A percentile compares a stretch with the other conserved stretches of the same genome.
These are phyloP conservation scores for Lactuca saligna DNA, from an alignment of 129 eudicot genomes.

Conservation along the genomic window DNA sequence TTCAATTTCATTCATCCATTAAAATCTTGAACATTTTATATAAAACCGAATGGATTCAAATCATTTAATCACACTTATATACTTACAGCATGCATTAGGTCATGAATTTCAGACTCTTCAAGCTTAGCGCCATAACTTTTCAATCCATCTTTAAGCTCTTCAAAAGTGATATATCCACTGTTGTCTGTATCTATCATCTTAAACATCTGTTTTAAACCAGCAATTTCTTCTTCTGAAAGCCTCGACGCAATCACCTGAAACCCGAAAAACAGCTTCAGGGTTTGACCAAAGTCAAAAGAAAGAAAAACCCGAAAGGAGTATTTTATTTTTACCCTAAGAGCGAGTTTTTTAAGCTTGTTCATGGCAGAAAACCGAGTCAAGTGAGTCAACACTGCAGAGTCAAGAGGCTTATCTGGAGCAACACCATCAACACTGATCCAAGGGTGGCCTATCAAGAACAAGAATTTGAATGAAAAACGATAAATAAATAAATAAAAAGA, in stretches of 20 bases:
- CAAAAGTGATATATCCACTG: slow-evolving; percentile 65
- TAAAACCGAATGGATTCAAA: too few species aligned
- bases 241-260: slow-evolving; percentile 62
- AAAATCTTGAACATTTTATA: too few species aligned
- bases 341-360: slow-evolving; percentile 83
- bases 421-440: slow-evolving; percentile 67
- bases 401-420: slow-evolving; percentile 88
- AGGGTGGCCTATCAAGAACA: slow-evolving; percentile 57
- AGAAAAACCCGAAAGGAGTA: background rate
- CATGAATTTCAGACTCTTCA: slow-evolving; percentile 51
- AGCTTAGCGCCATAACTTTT: slow-evolving; percentile 61
- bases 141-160: slow-evolving; percentile 64
- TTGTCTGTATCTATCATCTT: slow-evolving; percentile 57
- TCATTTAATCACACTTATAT: background rate
- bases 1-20: background rate
- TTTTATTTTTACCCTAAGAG: slow-evolving; percentile 64
- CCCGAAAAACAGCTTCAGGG: background rate
- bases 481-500: background rate
- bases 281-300: slow-evolving; percentile 12
- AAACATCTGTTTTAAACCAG: slow-evolving; percentile 63
- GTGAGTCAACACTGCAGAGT: slow-evolving; percentile 59
- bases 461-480: background rate
- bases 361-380: slow-evolving; percentile 78
- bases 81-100: slow-evolving; percentile 62
- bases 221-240: slow-evolving; percentile 69